phyloP scores from a whole-genome alignment of 2,329 filamentous ascomycete genomes.

The Fusarium napiforme region DNA sequence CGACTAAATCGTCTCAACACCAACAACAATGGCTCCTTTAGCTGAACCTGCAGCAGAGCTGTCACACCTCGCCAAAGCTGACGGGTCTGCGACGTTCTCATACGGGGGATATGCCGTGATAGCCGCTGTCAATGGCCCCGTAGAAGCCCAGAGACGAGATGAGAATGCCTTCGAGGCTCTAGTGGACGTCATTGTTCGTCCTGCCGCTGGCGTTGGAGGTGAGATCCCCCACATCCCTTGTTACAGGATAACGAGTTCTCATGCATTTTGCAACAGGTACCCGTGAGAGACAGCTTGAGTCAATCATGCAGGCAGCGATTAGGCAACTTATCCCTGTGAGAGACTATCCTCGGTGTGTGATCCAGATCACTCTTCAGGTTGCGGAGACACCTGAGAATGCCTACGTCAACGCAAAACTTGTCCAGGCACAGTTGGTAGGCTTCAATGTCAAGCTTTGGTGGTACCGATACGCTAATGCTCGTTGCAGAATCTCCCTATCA shows the following conservation, averaged over 20 bases:
- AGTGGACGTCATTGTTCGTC: conserved; percentile 90
- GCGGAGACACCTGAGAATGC: conserved; percentile 75
- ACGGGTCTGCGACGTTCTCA: conserved; percentile 83
- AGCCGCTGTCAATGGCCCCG: conserved; percentile 89
- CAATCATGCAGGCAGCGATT: conserved; percentile 76
- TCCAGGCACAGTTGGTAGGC: conserved; percentile 69
- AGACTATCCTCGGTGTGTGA: conserved; percentile 79
- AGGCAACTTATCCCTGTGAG: conserved; percentile 79
- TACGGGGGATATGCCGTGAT: conserved; percentile 82
- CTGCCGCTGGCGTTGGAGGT: conserved; percentile 86
- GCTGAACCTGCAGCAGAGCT: conserved; percentile 63
- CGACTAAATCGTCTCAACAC: conserved; percentile 10
- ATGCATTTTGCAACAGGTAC: conserved; percentile 61
- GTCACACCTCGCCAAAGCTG: conserved; percentile 73
- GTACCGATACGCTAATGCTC: conserved; percentile 24
- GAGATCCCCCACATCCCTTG: conserved; percentile 42
- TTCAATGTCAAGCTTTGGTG: background rate
- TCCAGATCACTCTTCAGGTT: conserved; percentile 86
- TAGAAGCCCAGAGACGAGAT: conserved; percentile 89
- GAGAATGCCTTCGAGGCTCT: conserved; percentile 92
- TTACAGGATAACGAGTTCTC: conserved; percentile 14
- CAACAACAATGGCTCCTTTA: conserved; percentile 56
- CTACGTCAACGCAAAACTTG: conserved; percentile 68
- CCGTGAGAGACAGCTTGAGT: conserved; percentile 84
- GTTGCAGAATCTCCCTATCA: conserved; percentile 76